phyloP scores from a whole-genome alignment of 495 filamentous ascomycete genomes.

The Hypomontagnella submonticulosa region DNA sequence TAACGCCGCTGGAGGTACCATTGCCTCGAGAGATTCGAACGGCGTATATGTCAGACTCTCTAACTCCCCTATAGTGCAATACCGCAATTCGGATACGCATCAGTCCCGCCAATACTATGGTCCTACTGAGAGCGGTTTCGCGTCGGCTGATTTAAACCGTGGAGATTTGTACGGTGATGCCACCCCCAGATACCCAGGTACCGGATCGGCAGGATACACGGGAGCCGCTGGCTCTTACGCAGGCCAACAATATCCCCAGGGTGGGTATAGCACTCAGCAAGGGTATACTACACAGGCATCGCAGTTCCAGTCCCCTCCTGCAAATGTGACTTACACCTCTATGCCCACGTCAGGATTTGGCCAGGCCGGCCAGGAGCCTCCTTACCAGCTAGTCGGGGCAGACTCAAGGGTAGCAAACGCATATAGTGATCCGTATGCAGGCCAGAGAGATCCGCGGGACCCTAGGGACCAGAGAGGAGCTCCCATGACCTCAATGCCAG shows the following conservation, averaged over 20 bases:
- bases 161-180: conserved; percentile 47
- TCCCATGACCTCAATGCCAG: conserved; percentile 46
- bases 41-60: conserved; percentile 62
- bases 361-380: conserved; percentile 46
- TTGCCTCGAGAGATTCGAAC: conserved; percentile 63
- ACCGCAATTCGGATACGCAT: conserved; percentile 63
- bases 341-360: conserved; percentile 41
- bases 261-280: conserved; percentile 48
- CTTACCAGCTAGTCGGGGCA: conserved; percentile 47
- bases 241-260: conserved; percentile 45
- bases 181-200: conserved; percentile 52
- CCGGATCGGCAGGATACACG: conserved; percentile 49
- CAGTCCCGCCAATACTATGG: conserved; percentile 63
- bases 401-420: conserved; percentile 45
- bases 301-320: conserved; percentile 35
- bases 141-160: conserved; percentile 38
- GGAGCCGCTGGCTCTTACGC: conserved; percentile 48
- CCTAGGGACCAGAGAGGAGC: conserved; percentile 47
- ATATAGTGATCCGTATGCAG: conserved; percentile 44
- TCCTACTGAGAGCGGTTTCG: conserved; percentile 48
- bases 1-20: conserved; percentile 66
- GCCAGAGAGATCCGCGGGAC: conserved; percentile 42
- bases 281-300: conserved; percentile 45
- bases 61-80: conserved; percentile 68
- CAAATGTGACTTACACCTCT: conserved; percentile 27